Base-by-base conservation (phyloP, 192 early-diverging fungal species). In the Coemansia sp. region DNA sequence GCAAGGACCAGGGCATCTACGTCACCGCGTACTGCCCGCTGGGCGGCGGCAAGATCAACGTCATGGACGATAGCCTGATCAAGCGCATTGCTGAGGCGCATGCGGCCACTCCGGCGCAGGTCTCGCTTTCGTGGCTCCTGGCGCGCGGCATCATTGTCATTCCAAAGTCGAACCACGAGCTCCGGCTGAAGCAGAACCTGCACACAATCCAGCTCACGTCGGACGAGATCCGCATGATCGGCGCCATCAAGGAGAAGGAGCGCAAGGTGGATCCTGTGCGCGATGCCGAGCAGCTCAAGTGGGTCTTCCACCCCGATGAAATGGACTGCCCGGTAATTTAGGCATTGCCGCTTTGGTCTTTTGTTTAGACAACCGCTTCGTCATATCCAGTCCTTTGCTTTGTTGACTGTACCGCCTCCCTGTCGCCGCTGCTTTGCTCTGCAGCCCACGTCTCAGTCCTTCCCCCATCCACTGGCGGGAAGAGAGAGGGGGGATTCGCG, bases 1-100 rank as follows among this genome's bases (percentile, higher is more conserved):
- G 83, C 67, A 53, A 75, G 37, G 32, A 67, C 22, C 75, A 91
- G 50, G 76, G 75, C 18, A 91, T 97, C 33, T 75, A 72, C 10
- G 42, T 91, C 16, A 85, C 87, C 12, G 92, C 84, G 3, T 94
- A 92, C 78, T 86, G 82, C 35, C 91, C 93, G 21, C 71, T 94
- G 13, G 91, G 91, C 16, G 66, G 61, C 34, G 31, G 28, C n/a
- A 31, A 28, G 18, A 50, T 67, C 25, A 47, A 44, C 18, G 60
- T 77, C 13, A 64, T 64, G 50, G 46, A 69, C 13, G 67, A 79
- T 44, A 36, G 61, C n/a, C 51, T 67, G 17, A 66, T 92, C 51
- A 47, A 62, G 49, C 64, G 80, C 38, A 78, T 94, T 47, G 88
- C 89, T 11, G 70, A 83, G 47, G 75, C 78, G 26, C 82, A 89